Evolutionary conservation across 2,329 filamentous ascomycete species (phyloP).

Genomic region (Pleurostoma richardsiae): DNA sequence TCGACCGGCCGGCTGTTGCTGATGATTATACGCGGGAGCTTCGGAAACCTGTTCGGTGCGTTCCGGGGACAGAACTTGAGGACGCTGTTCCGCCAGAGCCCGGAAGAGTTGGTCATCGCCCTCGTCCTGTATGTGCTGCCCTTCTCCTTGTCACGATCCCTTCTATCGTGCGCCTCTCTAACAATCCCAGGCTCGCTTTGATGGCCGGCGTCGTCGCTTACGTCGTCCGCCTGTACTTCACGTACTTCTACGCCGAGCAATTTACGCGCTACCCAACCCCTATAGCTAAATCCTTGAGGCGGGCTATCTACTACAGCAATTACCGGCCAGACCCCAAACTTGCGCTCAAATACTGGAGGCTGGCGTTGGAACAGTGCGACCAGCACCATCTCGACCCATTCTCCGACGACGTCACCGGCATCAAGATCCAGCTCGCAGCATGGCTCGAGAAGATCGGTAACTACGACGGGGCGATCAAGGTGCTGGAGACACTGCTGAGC

Average conservation of each 20-base stretch:
- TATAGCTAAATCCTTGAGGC: conserved; percentile 72
- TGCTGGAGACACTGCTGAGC: conserved; percentile 69
- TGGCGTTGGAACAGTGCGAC: conserved; percentile 69
- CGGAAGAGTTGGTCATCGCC: conserved; percentile 36
- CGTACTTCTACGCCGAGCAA: conserved; percentile 49
- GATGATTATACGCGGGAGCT: conserved; percentile 20
- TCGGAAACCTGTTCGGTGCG: conserved; percentile 28
- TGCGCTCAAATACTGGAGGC: conserved; percentile 78
- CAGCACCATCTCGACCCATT: conserved; percentile 79
- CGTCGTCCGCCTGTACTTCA: conserved; percentile 41
- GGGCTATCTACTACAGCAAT: conserved; percentile 83
- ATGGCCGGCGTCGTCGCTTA: conserved; percentile 27
- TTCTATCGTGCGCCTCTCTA: conserved; percentile 19
- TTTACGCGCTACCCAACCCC: conserved; percentile 60
- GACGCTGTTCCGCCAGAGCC: conserved; percentile 32
- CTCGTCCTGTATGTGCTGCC: conserved; percentile 29
- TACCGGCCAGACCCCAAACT: conserved; percentile 67
- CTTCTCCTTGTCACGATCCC: conserved; percentile 5
- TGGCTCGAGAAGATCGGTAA: conserved; percentile 76
- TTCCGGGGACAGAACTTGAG: conserved; percentile 31
- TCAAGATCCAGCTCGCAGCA: conserved; percentile 75
- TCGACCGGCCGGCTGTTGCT: conserved; percentile 21
- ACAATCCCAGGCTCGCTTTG: conserved; percentile 27
- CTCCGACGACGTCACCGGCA: conserved; percentile 84
- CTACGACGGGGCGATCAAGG: conserved; percentile 64